phyloP scores from a whole-genome alignment of 1,284 basidiomycete species.

The Cystobasidiaceae sp. region DNA sequence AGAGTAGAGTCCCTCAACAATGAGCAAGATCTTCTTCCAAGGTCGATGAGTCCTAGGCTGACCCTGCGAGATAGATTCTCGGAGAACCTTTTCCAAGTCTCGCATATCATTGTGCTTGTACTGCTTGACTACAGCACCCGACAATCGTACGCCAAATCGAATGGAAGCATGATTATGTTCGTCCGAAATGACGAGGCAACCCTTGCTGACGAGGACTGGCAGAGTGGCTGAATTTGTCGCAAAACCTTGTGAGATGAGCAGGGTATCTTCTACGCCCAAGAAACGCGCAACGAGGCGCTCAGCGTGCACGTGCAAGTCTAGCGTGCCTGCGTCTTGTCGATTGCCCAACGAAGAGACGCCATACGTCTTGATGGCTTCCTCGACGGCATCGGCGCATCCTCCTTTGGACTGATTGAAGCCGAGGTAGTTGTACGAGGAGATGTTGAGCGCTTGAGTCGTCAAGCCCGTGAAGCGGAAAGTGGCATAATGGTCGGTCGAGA shows the following conservation, averaged over 20 bases:
- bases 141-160: constrained; percentile 83
- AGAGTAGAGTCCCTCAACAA: constrained; percentile 93
- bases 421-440: constrained; percentile 99
- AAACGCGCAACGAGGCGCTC: constrained; percentile 88
- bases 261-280: constrained; percentile 78
- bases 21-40: constrained; percentile 96
- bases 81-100: constrained; percentile 70
- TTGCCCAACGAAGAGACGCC: constrained; percentile 73
- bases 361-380: constrained; percentile 69
- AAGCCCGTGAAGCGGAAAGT: constrained; percentile 70
- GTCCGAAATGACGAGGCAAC: constrained; percentile 92
- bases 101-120: constrained; percentile 98
- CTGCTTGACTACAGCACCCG: constrained; percentile 81
- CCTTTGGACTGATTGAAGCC: constrained; percentile 94
- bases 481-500: constrained; percentile 73
- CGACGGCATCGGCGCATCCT: constrained; percentile 87
- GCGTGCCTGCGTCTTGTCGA: constrained; percentile 74
- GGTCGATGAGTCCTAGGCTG: constrained; percentile 95
- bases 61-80: constrained; percentile 92
- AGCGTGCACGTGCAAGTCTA: constrained; percentile 73
- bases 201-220: constrained; percentile 83
- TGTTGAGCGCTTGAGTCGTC: constrained; percentile 81
- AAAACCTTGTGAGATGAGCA: constrained; percentile 94
- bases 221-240: constrained; percentile 96
- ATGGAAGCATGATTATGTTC: constrained; percentile 96